Conservation (phyloP, 164 flowering plant species). For the Nelumbo lutea region DNA sequence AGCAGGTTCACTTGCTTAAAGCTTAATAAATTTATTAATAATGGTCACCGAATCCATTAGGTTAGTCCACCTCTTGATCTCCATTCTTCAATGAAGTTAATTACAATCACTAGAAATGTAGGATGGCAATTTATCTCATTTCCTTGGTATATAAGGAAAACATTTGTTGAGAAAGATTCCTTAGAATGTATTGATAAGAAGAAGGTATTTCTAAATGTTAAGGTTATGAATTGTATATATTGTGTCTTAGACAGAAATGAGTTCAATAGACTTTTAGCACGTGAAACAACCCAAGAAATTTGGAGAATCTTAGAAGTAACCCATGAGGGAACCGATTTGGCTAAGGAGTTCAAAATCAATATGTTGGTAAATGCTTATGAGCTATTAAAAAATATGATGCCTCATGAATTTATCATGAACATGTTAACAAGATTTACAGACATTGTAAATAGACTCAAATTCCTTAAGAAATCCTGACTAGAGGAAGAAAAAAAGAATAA, state of each 20-base stretch:
- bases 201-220: no score
- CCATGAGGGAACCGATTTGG: not conserved
- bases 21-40: no score
- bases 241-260: not conserved
- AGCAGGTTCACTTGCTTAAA: no score
- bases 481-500: not conserved
- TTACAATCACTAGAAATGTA: no score
- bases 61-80: no score
- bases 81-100: no score
- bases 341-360: not conserved
- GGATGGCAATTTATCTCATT: no score
- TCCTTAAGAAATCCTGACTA: not conserved
- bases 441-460: not conserved
- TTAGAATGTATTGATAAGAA: no score
- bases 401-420: not conserved
- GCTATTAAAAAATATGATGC: not conserved
- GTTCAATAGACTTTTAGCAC: not conserved
- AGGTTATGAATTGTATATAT: no score
- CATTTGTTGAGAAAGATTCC: no score
- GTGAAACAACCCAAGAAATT: not conserved
- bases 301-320: not conserved
- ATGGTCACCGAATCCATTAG: no score
- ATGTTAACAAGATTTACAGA: conserved; percentile 1
- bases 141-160: no score
- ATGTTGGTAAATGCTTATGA: not conserved